These are phyloP conservation scores for Cubamyces sp. DNA, from an alignment of 768 basidiomycete species.

Conservation along the genomic window DNA sequence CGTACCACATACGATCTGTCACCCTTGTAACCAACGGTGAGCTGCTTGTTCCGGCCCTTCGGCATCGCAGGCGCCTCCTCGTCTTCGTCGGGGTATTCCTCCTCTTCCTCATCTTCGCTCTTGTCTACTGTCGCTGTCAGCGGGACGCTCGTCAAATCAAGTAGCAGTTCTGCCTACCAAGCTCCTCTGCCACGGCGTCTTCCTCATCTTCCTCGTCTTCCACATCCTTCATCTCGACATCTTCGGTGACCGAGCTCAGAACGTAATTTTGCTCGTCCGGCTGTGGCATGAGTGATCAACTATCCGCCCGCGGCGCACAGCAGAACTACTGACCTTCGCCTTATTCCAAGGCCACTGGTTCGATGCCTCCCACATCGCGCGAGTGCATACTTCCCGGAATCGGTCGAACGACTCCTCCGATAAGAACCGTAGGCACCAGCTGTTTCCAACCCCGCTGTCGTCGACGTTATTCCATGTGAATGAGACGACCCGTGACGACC, in stretches of 20 bases:
- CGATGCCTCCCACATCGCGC: conserved; percentile 78
- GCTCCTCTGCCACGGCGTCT: conserved; percentile 71
- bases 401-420: conserved; percentile 55
- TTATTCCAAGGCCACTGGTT: conserved; percentile 79
- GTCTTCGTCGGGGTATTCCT: conserved; percentile 47
- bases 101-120: conserved; percentile 38
- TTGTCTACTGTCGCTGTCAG: conserved; percentile 18
- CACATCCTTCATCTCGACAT: conserved; percentile 86
- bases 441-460: conserved; percentile 57
- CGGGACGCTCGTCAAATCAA: background rate
- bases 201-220: conserved; percentile 77
- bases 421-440: conserved; percentile 83
- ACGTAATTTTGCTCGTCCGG: conserved; percentile 88
- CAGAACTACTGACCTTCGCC: conserved; percentile 60
- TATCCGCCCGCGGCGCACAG: background rate
- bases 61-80: conserved; percentile 44
- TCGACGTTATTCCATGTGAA: conserved; percentile 88
- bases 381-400: conserved; percentile 68
- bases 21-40: conserved; percentile 94
- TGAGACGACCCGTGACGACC: conserved; percentile 62
- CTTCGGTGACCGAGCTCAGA: conserved; percentile 72
- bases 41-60: conserved; percentile 78
- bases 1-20: conserved; percentile 93
- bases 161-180: conserved; percentile 51
- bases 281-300: conserved; percentile 40